Base-by-base conservation (phyloP, 176 grass and related monocot genomes). In the Rhynchospora tenuis region DNA sequence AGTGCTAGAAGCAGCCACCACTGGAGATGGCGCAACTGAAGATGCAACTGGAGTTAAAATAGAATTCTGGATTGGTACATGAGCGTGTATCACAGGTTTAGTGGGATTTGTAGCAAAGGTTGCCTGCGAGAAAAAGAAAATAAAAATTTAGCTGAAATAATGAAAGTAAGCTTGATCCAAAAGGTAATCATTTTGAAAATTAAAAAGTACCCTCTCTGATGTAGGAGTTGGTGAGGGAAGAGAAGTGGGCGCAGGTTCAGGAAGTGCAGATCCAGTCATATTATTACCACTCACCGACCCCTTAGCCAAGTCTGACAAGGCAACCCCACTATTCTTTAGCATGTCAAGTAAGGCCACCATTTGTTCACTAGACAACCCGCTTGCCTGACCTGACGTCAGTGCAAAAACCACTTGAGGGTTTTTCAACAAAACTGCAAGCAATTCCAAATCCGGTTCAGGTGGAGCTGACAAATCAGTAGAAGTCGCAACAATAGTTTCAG, bases 391-490 rank as follows among this genome's bases (percentile, higher is more conserved):
- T 15, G 91, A 93, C 48, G 96, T 95, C 69, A 99, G 66, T 59
- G 96, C 96, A 89, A 99, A 95, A 2, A 99, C 96, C 52, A 99
- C 85, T 73, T 99, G 89, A 0, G 96, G 96, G 82, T 99, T 99
- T 81, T 92, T 95, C 27, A 99, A 88, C 81, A 99, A 84, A 83
- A 99, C 93, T 0, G 93, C 90, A 51, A 99, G 93, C 77, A 99
- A 87, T 87, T 95, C 96, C 50, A 93, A 86, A 84, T 99, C 96
- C 2, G 96, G 86, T 45, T 89, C 89, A 29, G 80, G 15, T 23
- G 44, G 27, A 63, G 62, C 28, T 24, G 52, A 56, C 62, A 55
- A 73, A 81, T 67, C 64, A 13, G 83, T 82, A 17, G n/a, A 59
- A 56, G 45, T 57, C 66, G 80, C 7, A 69, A 85, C 11, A 76